phyloP scores from a whole-genome alignment of 2,329 filamentous ascomycete species.

The Fusarium verrucosum region DNA sequence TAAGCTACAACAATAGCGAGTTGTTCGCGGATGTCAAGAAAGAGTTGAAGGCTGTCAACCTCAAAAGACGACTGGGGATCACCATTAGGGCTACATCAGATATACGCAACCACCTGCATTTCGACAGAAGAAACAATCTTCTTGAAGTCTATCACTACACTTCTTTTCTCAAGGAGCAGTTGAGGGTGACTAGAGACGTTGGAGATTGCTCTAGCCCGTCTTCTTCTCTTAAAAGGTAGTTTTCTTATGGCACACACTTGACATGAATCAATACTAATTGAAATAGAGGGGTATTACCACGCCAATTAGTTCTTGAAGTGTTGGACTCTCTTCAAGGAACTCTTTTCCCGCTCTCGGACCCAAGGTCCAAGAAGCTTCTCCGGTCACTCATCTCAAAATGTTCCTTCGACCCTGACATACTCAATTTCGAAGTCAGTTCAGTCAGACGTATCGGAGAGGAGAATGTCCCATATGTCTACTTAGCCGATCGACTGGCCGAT shows the following conservation, averaged over 20 bases:
- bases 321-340: not conserved
- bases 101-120: not conserved
- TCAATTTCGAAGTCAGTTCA: not conserved
- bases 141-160: constrained; percentile 1
- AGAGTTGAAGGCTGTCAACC: not conserved
- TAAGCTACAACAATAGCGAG: not conserved
- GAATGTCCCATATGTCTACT: not conserved
- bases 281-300: not conserved
- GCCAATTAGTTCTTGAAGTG: not conserved
- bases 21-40: not conserved
- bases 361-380: not conserved
- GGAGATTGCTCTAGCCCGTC: not conserved
- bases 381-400: not conserved
- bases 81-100: not conserved
- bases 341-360: not conserved
- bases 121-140: not conserved
- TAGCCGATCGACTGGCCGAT: not conserved
- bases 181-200: not conserved
- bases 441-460: not conserved
- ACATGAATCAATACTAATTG: rapidly evolving
- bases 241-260: rapidly evolving
- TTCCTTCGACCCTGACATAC: not conserved
- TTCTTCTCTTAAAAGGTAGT: not conserved
- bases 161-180: not conserved
- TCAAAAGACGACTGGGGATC: not conserved